Evolutionary conservation across 2,329 filamentous ascomycete species (phyloP).

Genomic region (Emergomyces orientalis): DNA sequence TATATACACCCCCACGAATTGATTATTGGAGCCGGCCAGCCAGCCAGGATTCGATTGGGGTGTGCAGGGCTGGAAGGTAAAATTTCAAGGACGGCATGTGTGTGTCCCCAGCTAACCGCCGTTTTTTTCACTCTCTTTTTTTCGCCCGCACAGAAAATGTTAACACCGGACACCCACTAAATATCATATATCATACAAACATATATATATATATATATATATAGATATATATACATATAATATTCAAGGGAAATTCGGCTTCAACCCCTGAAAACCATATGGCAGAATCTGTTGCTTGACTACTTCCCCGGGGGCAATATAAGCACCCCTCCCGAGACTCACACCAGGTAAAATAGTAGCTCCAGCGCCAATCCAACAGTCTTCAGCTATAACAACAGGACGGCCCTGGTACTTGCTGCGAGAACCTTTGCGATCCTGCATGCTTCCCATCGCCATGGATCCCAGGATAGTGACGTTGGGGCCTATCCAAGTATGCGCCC

Average conservation of each 20-base stretch:
- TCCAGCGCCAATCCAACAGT: conserved; percentile 56
- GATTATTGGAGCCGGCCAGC: not conserved
- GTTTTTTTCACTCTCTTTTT: not conserved
- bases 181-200: not conserved
- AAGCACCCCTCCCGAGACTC: conserved; percentile 33
- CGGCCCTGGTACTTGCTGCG: conserved; percentile 62
- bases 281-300: conserved; percentile 36
- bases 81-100: not conserved
- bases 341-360: conserved; percentile 48
- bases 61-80: not conserved
- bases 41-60: not conserved
- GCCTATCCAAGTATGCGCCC: conserved; percentile 59
- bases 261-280: conserved; percentile 35
- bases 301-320: conserved; percentile 38
- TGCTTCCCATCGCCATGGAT: conserved; percentile 61
- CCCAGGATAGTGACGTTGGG: conserved; percentile 82
- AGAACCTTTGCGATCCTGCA: conserved; percentile 62
- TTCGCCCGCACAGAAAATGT: not conserved
- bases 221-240: not conserved
- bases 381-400: conserved; percentile 64
- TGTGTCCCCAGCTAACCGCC: not conserved
- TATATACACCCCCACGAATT: not conserved
- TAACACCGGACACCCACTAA: not conserved
- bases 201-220: not conserved
- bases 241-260: conserved; percentile 28